phyloP scores from a whole-genome alignment of 352 stramenopile genomes.

The Pythium biforme region DNA sequence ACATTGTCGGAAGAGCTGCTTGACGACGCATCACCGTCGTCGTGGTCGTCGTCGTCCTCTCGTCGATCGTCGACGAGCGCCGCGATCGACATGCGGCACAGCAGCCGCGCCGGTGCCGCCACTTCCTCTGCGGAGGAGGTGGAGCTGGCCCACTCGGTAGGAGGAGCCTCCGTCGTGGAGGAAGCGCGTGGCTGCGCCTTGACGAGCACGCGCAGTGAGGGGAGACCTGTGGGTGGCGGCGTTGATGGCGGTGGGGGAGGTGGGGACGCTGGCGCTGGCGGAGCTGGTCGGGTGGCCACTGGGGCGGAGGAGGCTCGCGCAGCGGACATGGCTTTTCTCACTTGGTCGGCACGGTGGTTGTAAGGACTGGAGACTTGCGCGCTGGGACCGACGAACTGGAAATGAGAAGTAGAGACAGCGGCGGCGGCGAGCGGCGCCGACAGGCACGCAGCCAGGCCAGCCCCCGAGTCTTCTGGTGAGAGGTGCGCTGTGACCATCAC shows the following conservation, averaged over 20 bases:
- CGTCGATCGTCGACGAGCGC: conserved; percentile 4
- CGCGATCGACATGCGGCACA: conserved; percentile 18
- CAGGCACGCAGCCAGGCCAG: conserved; percentile 8
- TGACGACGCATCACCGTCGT: neutral
- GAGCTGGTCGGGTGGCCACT: neutral
- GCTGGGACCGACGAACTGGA: conserved; percentile 15
- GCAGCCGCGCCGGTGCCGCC: neutral
- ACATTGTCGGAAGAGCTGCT: neutral
- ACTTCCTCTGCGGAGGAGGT: conserved; percentile 1
- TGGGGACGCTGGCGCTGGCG: neutral
- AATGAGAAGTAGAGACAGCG: conserved; percentile 9
- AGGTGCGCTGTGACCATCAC: conserved; percentile 12
- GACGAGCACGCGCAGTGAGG: neutral
- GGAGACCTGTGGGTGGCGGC: neutral
- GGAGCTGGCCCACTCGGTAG: neutral
- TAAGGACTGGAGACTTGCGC: neutral
- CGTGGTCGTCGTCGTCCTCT: too few relatives aligned
- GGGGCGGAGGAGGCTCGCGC: neutral
- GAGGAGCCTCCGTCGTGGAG: neutral
- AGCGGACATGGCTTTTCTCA: neutral
- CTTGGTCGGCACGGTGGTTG: too few relatives aligned
- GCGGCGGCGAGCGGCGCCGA: neutral
- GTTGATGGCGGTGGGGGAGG: neutral
- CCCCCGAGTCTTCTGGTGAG: neutral
- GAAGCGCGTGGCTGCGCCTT: neutral